These are phyloP conservation scores for Geotrichum siamense DNA, from an alignment of 1,139 yeast species.

Conservation along the genomic window DNA sequence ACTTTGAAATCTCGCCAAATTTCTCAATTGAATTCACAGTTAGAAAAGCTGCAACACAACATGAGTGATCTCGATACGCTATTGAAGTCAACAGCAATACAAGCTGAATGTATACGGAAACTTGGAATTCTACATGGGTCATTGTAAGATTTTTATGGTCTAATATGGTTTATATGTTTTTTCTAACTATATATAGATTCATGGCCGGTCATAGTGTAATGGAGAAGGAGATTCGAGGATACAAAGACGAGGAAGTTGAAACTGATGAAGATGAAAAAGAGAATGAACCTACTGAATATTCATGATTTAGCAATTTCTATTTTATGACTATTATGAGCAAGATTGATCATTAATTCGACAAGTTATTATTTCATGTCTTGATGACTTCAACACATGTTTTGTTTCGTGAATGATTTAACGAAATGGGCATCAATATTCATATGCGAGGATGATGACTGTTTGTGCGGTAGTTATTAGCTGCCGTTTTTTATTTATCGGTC, in stretches of 20 bases:
- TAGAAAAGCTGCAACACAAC: conserved; percentile 56
- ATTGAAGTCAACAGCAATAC: conserved; percentile 48
- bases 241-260: conserved; percentile 10
- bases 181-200: conserved; percentile 32
- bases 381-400: too few relatives aligned
- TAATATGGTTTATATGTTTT: not conserved
- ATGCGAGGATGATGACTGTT: too few relatives aligned
- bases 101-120: conserved; percentile 49
- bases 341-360: too few relatives aligned
- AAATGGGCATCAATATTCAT: too few relatives aligned
- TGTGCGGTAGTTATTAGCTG: too few relatives aligned
- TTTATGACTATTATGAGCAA: too few relatives aligned
- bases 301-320: too few relatives aligned
- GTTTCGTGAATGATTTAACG: too few relatives aligned
- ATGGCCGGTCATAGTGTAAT: conserved; percentile 61
- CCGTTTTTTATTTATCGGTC: too few relatives aligned
- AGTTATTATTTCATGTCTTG: too few relatives aligned
- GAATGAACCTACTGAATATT: too few relatives aligned
- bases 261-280: conserved; percentile 11
- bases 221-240: conserved; percentile 42
- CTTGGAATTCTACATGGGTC: conserved; percentile 58
- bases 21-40: conserved; percentile 54
- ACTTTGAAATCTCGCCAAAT: conserved; percentile 46
- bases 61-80: conserved; percentile 50
- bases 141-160: conserved; percentile 32